Evolutionary conservation across 2,329 filamentous ascomycete genomes (phyloP), one percentile per base, ranked within the genome.

Genomic region (Aspergillus puulaauensis): DNA sequence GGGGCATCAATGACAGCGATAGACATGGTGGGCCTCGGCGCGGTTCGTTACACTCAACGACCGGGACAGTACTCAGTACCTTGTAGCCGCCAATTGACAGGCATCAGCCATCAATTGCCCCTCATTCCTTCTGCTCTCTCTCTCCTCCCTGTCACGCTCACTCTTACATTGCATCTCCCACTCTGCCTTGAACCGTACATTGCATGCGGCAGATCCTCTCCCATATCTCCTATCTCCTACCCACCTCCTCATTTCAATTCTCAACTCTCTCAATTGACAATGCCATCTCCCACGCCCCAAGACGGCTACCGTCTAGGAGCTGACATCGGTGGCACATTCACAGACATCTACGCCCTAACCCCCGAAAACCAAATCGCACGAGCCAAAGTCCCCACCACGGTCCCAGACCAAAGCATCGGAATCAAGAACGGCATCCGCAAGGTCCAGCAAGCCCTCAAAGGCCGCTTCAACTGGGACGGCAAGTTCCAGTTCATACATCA

Each of bases 401-500:
- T 72, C 6, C 64, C 70, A 12, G 77, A 81, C 58, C 79, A 81
- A 66, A 81, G 78, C 48, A 73, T 80, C 19, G 78, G 78, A 4
- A 78, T 81, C 53, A 73, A 77, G 40, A 67, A 80, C 35, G 79
- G 78, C 17, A 79, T 81, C 48, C 54, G 64, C 2, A 78, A 80
- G 60, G 77, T 74, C 2, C 73, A 76, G 21, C 65, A 70, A 24
- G 66, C 73, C 8, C 63, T 81, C 4, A 69, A 76, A 50, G 67
- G 73, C 3, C 68, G 70, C 19, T 75, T 75, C 59, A 59, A 63
- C 58, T 80, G 76, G 76, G 67, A 73, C 1, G 78, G 77, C n/a
- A 73, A 72, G 45, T 80, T 81, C 59, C 72, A 77, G 21, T 79
- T 77, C 61, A 78, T 82, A 49, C 79, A 82, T 51, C 79, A 82